A percentile compares a stretch with the other conserved stretches of the same genome.
Evolutionary conservation across 169 alveolate species (phyloP).

Genomic region (Cryptosporidium baileyi): DNA sequence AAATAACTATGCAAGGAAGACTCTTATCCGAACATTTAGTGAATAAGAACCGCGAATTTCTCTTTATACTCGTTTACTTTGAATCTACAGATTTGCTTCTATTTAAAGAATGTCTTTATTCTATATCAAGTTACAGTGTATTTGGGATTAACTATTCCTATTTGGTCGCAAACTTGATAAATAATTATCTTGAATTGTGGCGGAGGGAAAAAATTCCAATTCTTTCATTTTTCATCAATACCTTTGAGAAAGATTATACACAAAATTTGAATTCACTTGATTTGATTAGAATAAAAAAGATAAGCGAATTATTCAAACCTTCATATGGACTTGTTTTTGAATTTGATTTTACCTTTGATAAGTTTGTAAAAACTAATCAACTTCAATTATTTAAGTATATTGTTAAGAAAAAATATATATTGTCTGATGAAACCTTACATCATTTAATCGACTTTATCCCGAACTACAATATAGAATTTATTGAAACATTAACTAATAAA

Average conservation of each 20-base stretch:
- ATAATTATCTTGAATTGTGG: neutral
- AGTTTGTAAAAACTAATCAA: neutral
- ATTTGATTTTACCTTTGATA: too few relatives aligned
- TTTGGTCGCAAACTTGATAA: neutral
- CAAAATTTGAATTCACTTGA: neutral
- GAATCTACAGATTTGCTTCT: too few relatives aligned
- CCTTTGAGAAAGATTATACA: neutral
- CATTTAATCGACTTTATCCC: neutral
- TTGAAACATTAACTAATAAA: neutral
- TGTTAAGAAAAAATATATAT: neutral
- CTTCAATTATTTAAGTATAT: neutral
- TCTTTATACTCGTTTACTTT: neutral
- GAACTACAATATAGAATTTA: neutral
- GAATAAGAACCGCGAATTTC: neutral
- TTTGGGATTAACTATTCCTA: neutral
- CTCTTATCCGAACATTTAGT: neutral
- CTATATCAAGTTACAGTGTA: neutral
- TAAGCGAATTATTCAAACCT: too few relatives aligned
- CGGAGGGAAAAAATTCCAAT: neutral
- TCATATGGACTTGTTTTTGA: too few relatives aligned
- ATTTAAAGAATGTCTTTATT: too few relatives aligned
- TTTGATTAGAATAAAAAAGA: too few relatives aligned
- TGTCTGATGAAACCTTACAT: neutral
- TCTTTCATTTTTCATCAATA: neutral
- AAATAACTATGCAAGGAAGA: neutral